These are phyloP conservation scores for Mollisia scopiformis DNA, from an alignment of 2,329 filamentous ascomycete species.

Conservation along the genomic window DNA sequence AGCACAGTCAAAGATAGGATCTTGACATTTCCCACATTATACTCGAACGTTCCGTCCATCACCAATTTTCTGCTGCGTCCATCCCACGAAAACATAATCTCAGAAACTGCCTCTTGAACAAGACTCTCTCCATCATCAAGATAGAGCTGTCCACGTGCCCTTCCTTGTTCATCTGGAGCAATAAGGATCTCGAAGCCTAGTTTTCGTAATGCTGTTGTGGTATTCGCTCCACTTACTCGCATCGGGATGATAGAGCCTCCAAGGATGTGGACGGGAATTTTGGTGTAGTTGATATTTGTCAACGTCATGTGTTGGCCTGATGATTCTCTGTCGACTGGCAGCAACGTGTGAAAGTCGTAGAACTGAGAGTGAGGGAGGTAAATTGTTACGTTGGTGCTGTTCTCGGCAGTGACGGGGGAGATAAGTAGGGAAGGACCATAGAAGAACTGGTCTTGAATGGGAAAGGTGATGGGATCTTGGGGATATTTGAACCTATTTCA, in stretches of 20 bases:
- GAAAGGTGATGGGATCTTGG: constrained; percentile 44
- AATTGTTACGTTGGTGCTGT: constrained; percentile 44
- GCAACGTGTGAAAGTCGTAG: neutral
- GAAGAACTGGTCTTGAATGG: constrained; percentile 50
- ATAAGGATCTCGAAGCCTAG: constrained; percentile 69
- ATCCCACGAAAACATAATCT: neutral
- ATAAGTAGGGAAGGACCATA: constrained; percentile 50
- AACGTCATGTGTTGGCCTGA: constrained; percentile 42
- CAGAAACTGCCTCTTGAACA: neutral
- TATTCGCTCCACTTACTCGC: constrained; percentile 57
- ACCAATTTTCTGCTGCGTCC: neutral
- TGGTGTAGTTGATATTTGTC: constrained; percentile 42
- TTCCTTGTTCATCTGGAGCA: constrained; percentile 56
- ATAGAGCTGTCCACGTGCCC: constrained; percentile 64
- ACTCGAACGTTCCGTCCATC: neutral
- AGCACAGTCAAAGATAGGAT: neutral
- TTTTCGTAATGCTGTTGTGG: constrained; percentile 61
- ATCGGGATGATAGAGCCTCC: constrained; percentile 64
- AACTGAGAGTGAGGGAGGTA: constrained; percentile 48
- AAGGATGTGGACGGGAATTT: constrained; percentile 67
- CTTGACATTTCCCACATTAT: neutral
- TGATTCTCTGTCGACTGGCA: constrained; percentile 41
- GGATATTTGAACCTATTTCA: constrained; percentile 58
- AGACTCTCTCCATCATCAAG: constrained; percentile 37
- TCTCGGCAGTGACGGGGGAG: constrained; percentile 47